A percentile compares a stretch with the other conserved stretches of the same genome.
Conservation (phyloP, 345 rosid genomes). For the Noccaea bulbosa region DNA sequence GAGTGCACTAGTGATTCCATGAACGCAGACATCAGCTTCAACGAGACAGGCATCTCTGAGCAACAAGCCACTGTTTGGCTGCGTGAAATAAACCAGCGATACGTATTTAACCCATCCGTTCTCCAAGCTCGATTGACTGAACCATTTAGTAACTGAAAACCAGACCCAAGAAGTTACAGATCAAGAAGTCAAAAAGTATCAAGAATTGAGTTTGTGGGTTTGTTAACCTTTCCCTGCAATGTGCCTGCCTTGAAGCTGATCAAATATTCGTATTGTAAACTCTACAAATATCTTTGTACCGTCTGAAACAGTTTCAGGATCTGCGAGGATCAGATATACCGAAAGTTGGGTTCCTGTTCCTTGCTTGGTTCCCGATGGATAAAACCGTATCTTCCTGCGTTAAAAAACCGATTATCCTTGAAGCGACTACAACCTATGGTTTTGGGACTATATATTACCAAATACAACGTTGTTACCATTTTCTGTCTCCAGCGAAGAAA, state of each 20-base stretch:
- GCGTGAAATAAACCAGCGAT: conserved; percentile 39
- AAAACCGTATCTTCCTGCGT: conserved; percentile 42
- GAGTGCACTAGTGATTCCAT: conserved; percentile 36
- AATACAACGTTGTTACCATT: conserved; percentile 35
- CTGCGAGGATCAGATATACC: conserved; percentile 37
- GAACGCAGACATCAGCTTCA: conserved; percentile 45
- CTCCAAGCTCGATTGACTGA: conserved; percentile 32
- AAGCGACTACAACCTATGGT: not conserved
- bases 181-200: conserved; percentile 20
- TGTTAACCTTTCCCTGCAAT: conserved; percentile 39
- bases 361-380: conserved; percentile 41
- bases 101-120: conserved; percentile 45
- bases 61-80: conserved; percentile 44
- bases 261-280: conserved; percentile 38
- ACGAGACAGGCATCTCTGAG: conserved; percentile 42
- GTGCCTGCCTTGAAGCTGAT: conserved; percentile 48
- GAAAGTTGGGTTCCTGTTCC: conserved; percentile 47
- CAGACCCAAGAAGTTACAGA: conserved; percentile 2
- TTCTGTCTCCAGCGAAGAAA: conserved; percentile 45
- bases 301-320: conserved; percentile 35
- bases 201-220: conserved; percentile 7
- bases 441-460: not conserved
- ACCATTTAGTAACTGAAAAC: conserved; percentile 40
- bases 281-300: conserved; percentile 39
- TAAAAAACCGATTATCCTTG: not conserved